Percentiles rank a stretch among this genome's conserved stretches.
These are phyloP conservation scores for Globisporangium yorkense DNA, from an alignment of 352 stramenopile genomes.

Conservation along the genomic window DNA sequence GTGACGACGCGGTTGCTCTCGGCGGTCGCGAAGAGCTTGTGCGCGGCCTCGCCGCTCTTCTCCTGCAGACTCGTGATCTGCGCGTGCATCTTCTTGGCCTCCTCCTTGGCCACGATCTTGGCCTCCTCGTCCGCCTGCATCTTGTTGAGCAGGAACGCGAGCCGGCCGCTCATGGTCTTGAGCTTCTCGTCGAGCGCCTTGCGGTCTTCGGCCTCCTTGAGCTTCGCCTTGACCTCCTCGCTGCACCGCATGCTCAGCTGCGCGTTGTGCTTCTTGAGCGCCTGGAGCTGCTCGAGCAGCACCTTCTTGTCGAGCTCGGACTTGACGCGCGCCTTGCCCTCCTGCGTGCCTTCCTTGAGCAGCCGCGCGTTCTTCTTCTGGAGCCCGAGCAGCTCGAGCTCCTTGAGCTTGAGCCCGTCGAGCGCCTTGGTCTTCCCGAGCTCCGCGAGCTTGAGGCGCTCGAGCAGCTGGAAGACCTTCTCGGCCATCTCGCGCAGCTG, in stretches of 20 bases:
- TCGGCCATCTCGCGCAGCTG: conserved; percentile 96
- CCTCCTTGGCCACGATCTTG: conserved; percentile 90
- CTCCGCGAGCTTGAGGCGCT: conserved; percentile 94
- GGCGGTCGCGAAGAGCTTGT: conserved; percentile 86
- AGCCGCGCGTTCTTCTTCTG: conserved; percentile 94
- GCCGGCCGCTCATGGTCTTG: conserved; percentile 87
- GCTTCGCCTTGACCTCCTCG: conserved; percentile 92
- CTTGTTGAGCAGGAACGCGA: conserved; percentile 95
- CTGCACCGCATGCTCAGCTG: conserved; percentile 90
- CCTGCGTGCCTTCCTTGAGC: conserved; percentile 91
- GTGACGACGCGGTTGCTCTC: conserved; percentile 92
- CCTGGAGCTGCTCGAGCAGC: conserved; percentile 91
- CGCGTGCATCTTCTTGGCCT: conserved; percentile 92
- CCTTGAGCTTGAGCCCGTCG: conserved; percentile 91
- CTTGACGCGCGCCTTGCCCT: conserved; percentile 92
- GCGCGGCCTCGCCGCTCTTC: conserved; percentile 83
- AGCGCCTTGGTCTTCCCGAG: conserved; percentile 95
- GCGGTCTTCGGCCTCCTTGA: conserved; percentile 88
- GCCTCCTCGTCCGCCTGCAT: conserved; percentile 95
- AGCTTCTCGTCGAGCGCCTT: conserved; percentile 94
- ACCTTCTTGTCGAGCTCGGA: conserved; percentile 93
- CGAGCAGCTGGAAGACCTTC: conserved; percentile 95
- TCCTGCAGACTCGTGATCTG: conserved; percentile 88
- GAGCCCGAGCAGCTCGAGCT: conserved; percentile 90
- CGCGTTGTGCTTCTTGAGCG: conserved; percentile 94